Conservation (phyloP, 805 yeast genomes). For the Candida caryicola region DNA sequence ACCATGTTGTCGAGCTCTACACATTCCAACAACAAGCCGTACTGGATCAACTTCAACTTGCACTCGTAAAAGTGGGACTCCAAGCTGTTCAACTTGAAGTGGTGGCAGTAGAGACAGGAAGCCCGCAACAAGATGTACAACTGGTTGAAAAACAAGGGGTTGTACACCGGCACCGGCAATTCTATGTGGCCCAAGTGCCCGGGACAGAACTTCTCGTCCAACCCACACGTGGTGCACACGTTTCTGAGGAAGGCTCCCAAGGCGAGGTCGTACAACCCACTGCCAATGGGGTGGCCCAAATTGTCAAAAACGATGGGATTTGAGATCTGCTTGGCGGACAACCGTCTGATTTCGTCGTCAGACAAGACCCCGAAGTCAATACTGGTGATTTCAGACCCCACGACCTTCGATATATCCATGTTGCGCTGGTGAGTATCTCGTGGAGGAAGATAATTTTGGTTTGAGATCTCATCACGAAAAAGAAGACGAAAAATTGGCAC, state of each 20-base stretch:
- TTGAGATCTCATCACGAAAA: conserved; percentile 1
- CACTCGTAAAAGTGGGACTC: conserved; percentile 78
- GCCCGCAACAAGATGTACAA: conserved; percentile 80
- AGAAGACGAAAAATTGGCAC: conserved; percentile 1
- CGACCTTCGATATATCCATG: conserved; percentile 97
- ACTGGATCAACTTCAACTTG: conserved; percentile 77
- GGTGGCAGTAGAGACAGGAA: conserved; percentile 87
- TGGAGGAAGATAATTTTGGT: background rate
- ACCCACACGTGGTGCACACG: conserved; percentile 91
- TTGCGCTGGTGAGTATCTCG: conserved; percentile 7
- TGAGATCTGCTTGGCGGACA: conserved; percentile 93
- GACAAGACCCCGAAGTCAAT: conserved; percentile 89
- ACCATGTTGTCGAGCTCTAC: conserved; percentile 66
- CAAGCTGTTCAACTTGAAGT: conserved; percentile 62
- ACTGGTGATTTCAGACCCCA: conserved; percentile 87
- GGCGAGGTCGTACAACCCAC: conserved; percentile 93
- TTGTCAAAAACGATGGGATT: conserved; percentile 95
- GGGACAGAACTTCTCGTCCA: conserved; percentile 91
- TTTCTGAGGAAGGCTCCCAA: conserved; percentile 90
- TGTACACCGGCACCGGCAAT: conserved; percentile 91
- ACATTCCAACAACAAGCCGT: conserved; percentile 81
- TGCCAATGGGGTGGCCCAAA: conserved; percentile 90
- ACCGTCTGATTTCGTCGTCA: conserved; percentile 74
- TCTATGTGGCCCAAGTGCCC: conserved; percentile 99
- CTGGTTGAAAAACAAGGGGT: conserved; percentile 91